Evolutionary conservation across 208 protist species (phyloP), one percentile per base, ranked within the genome.

Genomic region (Trypanosoma theileri): DNA sequence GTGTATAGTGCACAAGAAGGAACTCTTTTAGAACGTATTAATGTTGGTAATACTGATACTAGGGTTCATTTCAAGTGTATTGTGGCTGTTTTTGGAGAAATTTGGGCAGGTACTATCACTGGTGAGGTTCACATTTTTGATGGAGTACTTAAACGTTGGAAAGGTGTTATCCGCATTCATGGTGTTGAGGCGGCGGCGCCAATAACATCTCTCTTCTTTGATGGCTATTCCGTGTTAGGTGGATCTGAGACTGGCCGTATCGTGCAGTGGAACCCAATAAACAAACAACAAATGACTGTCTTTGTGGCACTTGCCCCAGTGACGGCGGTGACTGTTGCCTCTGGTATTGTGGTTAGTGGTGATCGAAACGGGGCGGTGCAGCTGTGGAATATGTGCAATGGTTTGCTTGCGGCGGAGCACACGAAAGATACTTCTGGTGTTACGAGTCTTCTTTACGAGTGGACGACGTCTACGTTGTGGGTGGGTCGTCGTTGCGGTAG

Each of bases 391-490:
- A 24, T 69, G 1, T 6, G 62, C 17, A 79, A 59, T 2, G 73
- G 69, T 0, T 75, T 77, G 44, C 67, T 77, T 7, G 16, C 89
- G 17, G 44, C 31, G 21, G 66, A 73, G 44, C 80, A 91, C 63
- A 62, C 51, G 19, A 59, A 67, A 31, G 81, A 82, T 48, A 74
- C 28, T n/a, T 80, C 77, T 42, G 73, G 62, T 41, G 84, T 91
- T 16, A 71, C 73, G 4, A 58, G 61, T 62, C 28, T 94, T 46
- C 62, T 91, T 44, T 72, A 77, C 51, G 89, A 95, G 58, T 71
- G 68, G 17, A 67, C 60, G n/a, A 85, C 76, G 3, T 66, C 69
- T 21, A 91, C 74, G 13, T 35, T 95, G 9, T 95, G 89, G 89
- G 86, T 86, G 4, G 71, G 78, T 0, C 67, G 86, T 11, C 45